phyloP scores from a whole-genome alignment of 2,329 filamentous ascomycete species.

The Talaromyces pinophilus region DNA sequence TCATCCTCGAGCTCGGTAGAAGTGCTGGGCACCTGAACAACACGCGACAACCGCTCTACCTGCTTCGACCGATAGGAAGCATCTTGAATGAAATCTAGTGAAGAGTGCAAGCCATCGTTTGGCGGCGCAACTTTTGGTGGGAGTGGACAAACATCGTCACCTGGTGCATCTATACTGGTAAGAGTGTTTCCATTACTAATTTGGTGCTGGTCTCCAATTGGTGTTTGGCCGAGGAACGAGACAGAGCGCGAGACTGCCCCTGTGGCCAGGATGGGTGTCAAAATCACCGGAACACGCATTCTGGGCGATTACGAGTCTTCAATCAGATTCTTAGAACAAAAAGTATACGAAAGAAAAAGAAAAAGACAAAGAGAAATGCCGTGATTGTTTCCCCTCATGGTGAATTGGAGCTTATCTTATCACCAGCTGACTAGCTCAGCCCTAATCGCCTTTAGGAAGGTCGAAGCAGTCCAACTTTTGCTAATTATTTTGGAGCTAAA shows the following conservation, averaged over 20 bases:
- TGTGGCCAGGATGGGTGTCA: constrained; percentile 10
- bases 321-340: neutral
- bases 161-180: neutral
- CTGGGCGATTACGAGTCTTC: neutral
- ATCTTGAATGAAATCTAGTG: constrained; percentile 34
- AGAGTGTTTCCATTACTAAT: neutral
- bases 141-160: constrained; percentile 31
- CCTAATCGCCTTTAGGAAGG: constrained; percentile 19
- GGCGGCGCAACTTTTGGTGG: constrained; percentile 32
- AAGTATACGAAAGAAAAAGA: neutral
- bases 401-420: constrained; percentile 14
- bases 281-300: constrained; percentile 11
- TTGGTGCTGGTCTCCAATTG: constrained; percentile 1
- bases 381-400: constrained; percentile 14
- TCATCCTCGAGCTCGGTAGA: constrained; percentile 48
- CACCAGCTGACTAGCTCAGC: constrained; percentile 4
- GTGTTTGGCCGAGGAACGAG: constrained; percentile 14
- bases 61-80: constrained; percentile 40
- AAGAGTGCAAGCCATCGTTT: constrained; percentile 33
- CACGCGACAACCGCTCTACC: constrained; percentile 54
- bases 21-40: constrained; percentile 52
- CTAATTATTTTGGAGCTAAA: neutral
- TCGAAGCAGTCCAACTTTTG: neutral
- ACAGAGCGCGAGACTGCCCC: constrained; percentile 17
- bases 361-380: neutral